phyloP scores from a whole-genome alignment of 805 yeast species.

The Myxozyma neglecta region DNA sequence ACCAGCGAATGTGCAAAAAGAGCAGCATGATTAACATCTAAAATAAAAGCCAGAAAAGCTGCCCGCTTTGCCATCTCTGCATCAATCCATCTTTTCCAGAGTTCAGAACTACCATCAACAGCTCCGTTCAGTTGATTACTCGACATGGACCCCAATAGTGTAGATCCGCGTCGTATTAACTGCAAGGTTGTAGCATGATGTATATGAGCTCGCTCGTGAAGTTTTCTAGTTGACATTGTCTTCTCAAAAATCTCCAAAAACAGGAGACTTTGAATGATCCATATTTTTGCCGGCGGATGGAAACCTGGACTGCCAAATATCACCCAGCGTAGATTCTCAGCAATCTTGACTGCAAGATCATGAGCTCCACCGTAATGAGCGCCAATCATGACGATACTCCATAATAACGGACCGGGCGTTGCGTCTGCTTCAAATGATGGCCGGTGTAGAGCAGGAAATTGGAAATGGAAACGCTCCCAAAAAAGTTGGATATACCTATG shows the following conservation, averaged over 20 bases:
- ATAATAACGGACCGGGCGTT: conserved; percentile 52
- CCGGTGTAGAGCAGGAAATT: conserved; percentile 58
- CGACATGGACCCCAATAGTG: conserved; percentile 13
- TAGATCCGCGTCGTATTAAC: conserved; percentile 55
- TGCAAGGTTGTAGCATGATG: conserved; percentile 84
- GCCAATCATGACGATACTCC: conserved; percentile 60
- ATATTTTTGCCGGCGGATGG: conserved; percentile 71
- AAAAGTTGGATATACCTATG: conserved; percentile 41
- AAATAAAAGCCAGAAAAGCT: conserved; percentile 76
- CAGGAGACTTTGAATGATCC: conserved; percentile 73
- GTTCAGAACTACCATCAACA: conserved; percentile 35
- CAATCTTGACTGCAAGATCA: conserved; percentile 47
- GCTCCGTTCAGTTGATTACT: neutral
- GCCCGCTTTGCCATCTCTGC: conserved; percentile 75
- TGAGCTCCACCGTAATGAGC: conserved; percentile 48
- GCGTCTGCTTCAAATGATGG: conserved; percentile 55
- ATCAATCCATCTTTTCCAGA: conserved; percentile 73
- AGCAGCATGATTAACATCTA: conserved; percentile 76
- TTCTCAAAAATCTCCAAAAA: conserved; percentile 77
- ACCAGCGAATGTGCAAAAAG: conserved; percentile 71
- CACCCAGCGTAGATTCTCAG: conserved; percentile 63
- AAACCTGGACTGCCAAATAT: conserved; percentile 71
- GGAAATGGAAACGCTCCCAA: conserved; percentile 62
- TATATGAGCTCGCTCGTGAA: conserved; percentile 80
- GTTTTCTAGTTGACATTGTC: conserved; percentile 60